phyloP scores from a whole-genome alignment of 192 early-diverging fungal genomes.

The Umbelopsis sp. region DNA sequence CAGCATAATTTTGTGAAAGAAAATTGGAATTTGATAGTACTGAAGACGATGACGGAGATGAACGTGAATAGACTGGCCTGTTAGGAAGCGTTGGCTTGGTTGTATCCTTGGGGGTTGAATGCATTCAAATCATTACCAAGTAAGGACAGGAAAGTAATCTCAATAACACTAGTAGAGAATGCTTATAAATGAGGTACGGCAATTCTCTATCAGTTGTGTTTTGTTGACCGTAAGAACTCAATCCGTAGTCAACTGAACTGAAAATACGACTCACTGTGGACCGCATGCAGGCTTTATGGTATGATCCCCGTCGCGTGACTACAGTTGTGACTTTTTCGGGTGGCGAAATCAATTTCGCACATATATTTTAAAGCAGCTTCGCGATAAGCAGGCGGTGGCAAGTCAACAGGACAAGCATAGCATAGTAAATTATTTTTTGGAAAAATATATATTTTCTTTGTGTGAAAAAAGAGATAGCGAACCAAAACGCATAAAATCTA shows the following conservation, averaged over 20 bases:
- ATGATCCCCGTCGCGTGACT: constrained; percentile 19
- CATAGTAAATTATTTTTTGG: no score
- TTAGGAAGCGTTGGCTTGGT: constrained; percentile 11
- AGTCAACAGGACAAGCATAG: no score
- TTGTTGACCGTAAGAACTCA: not conserved
- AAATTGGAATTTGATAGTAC: constrained; percentile 6
- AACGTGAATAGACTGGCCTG: constrained; percentile 16
- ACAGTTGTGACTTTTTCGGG: constrained; percentile 8
- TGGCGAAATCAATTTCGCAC: not conserved
- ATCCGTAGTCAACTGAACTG: no score
- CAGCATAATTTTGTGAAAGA: constrained; percentile 15
- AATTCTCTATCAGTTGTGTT: constrained; percentile 1
- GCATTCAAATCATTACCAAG: constrained; percentile 22
- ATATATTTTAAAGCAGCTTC: no score
- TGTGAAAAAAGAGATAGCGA: constrained; percentile 9
- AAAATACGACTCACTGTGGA: not conserved
- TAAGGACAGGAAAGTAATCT: not conserved
- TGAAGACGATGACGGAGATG: constrained; percentile 24
- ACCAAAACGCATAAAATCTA: constrained; percentile 15
- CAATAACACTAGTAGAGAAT: not conserved
- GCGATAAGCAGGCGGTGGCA: not conserved
- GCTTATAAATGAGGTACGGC: not conserved
- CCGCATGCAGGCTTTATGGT: not conserved
- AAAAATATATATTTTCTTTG: not conserved
- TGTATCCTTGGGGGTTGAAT: constrained; percentile 4